These are phyloP conservation scores for Beauveria sp. DNA, from an alignment of 2,329 filamentous ascomycete species.

Conservation along the genomic window DNA sequence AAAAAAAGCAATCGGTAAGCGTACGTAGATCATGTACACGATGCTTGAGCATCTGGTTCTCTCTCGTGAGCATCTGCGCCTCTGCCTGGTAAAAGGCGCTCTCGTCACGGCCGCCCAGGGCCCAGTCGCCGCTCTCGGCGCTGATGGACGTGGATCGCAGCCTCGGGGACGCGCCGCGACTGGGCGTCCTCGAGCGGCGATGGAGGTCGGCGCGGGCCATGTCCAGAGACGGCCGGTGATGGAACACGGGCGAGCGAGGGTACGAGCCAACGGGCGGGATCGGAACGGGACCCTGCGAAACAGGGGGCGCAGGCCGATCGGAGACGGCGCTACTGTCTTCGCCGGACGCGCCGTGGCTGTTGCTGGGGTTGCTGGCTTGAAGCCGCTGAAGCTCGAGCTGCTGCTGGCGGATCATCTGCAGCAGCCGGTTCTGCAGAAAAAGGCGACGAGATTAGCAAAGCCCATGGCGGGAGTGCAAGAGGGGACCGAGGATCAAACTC, in stretches of 20 bases:
- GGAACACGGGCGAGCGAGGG: slow-evolving; percentile 43
- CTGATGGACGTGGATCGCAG: slow-evolving; percentile 52
- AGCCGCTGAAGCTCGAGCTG: slow-evolving; percentile 62
- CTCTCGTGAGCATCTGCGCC: slow-evolving; percentile 66
- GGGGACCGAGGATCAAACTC: slow-evolving; percentile 19
- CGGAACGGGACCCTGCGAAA: slow-evolving; percentile 25
- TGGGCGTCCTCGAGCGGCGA: slow-evolving; percentile 52
- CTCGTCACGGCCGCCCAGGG: slow-evolving; percentile 62
- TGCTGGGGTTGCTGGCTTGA: slow-evolving; percentile 35
- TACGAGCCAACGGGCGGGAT: slow-evolving; percentile 33
- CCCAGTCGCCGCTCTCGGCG: slow-evolving; percentile 52
- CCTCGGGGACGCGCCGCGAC: slow-evolving; percentile 48
- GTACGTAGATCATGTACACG: slow-evolving; percentile 66
- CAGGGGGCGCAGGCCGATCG: slow-evolving; percentile 35
- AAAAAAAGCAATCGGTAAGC: neutral
- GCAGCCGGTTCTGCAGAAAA: slow-evolving; percentile 56
- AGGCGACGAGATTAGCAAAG: neutral
- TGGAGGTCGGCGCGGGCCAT: slow-evolving; percentile 48
- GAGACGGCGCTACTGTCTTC: slow-evolving; percentile 45
- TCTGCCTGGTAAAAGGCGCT: slow-evolving; percentile 76
- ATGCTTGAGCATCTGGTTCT: slow-evolving; percentile 76
- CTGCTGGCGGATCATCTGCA: slow-evolving; percentile 69
- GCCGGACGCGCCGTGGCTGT: slow-evolving; percentile 31
- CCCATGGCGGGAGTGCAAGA: neutral
- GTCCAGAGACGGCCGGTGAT: slow-evolving; percentile 51